Evolutionary conservation across 176 grass and related monocot genomes (phyloP).

Genomic region (Alopecurus myosuroides): DNA sequence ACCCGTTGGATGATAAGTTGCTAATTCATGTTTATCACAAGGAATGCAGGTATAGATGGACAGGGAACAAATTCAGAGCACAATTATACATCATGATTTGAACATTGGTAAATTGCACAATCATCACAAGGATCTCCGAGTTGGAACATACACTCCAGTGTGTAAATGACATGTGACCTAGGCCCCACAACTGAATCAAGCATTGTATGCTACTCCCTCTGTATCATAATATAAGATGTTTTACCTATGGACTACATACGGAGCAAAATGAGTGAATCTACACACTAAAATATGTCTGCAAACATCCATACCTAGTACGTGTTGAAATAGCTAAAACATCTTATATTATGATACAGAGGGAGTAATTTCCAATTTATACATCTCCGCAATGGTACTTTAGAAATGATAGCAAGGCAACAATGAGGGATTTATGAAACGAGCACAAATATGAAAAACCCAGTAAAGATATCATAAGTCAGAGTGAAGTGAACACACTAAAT

Average conservation of each 20-base stretch:
- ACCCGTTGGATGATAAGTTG: not conserved
- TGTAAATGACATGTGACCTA: not conserved
- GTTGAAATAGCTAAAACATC: too few relatives aligned
- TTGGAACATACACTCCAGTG: not conserved
- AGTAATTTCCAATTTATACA: not conserved
- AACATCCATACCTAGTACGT: too few relatives aligned
- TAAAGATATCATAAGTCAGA: not conserved
- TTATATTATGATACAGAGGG: too few relatives aligned
- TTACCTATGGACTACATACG: too few relatives aligned
- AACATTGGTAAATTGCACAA: not conserved
- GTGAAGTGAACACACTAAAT: not conserved
- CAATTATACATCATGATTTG: not conserved
- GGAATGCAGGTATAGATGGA: not conserved
- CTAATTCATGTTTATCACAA: not conserved
- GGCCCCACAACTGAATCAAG: not conserved
- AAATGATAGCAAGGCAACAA: not conserved
- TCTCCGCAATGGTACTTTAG: not conserved
- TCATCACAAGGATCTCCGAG: not conserved
- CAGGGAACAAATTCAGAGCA: not conserved
- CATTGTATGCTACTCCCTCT: not conserved
- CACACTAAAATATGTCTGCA: too few relatives aligned
- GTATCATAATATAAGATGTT: too few relatives aligned
- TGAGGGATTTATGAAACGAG: not conserved
- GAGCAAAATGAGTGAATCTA: too few relatives aligned
- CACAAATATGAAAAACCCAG: not conserved